A percentile compares a stretch with the other conserved stretches of the same genome.
Evolutionary conservation across 2,329 filamentous ascomycete species (phyloP).

Genomic region (Alternaria sp.): DNA sequence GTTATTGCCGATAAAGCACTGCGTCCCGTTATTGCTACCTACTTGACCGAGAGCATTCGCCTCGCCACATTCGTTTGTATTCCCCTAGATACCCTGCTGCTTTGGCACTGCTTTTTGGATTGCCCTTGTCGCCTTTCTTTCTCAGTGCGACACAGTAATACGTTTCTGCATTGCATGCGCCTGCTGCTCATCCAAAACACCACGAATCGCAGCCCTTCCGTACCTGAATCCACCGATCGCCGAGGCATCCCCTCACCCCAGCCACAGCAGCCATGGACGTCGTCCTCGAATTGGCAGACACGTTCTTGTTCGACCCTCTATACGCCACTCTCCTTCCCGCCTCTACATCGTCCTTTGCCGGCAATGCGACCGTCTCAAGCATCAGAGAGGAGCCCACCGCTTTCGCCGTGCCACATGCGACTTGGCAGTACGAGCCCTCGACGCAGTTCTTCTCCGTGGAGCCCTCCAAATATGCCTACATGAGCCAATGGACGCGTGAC

Average conservation of each 20-base stretch:
- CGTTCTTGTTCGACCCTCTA: conserved; percentile 79
- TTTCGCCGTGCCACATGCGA: conserved; percentile 36
- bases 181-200: conserved; percentile 9
- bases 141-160: not conserved
- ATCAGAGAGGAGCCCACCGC: conserved; percentile 51
- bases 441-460: conserved; percentile 73
- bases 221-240: conserved; percentile 29
- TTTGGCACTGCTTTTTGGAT: not conserved
- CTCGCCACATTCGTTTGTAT: conserved; percentile 13
- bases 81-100: conserved; percentile 6
- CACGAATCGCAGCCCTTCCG: conserved; percentile 31
- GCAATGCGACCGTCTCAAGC: conserved; percentile 67
- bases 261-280: conserved; percentile 76
- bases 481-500: conserved; percentile 80
- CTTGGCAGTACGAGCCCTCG: conserved; percentile 76
- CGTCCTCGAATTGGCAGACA: conserved; percentile 85
- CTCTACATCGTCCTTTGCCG: conserved; percentile 55
- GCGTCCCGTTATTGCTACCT: conserved; percentile 12
- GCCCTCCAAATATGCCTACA: conserved; percentile 79
- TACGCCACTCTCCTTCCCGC: conserved; percentile 77
- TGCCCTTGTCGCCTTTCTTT: not conserved
- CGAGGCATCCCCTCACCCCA: conserved; percentile 19
- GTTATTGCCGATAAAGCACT: conserved; percentile 19
- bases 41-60: conserved; percentile 16
- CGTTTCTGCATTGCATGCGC: conserved; percentile 6